These are phyloP conservation scores for Trichoderma arundinaceum DNA, from an alignment of 2,329 filamentous ascomycete species.

Conservation along the genomic window DNA sequence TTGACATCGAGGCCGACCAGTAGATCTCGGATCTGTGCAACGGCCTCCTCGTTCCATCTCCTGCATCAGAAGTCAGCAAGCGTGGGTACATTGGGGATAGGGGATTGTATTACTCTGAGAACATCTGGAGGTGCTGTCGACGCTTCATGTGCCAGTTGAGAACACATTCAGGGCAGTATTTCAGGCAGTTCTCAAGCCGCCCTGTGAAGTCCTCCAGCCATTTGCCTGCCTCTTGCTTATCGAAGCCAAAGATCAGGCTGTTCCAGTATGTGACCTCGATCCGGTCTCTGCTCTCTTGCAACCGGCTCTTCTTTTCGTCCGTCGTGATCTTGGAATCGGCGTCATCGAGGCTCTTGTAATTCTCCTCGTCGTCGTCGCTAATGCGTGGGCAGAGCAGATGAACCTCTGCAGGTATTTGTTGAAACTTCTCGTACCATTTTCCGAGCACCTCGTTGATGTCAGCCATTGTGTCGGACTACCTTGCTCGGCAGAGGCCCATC, in stretches of 20 bases:
- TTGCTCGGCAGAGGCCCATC: constrained; percentile 24
- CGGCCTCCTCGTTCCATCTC: constrained; percentile 56
- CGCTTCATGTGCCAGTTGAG: constrained; percentile 76
- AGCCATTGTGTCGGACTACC: constrained; percentile 45
- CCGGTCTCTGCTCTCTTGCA: constrained; percentile 61
- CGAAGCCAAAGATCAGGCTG: constrained; percentile 71
- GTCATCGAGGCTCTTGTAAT: constrained; percentile 61
- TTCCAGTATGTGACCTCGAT: constrained; percentile 69
- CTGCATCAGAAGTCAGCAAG: constrained; percentile 40
- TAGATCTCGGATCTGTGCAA: constrained; percentile 59
- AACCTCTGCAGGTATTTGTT: constrained; percentile 52
- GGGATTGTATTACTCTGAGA: constrained; percentile 58
- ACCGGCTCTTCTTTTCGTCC: constrained; percentile 58
- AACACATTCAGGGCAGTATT: constrained; percentile 71
- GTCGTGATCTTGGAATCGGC: constrained; percentile 54
- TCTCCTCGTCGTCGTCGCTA: constrained; percentile 65
- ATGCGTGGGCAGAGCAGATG: constrained; percentile 74
- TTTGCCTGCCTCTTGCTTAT: constrained; percentile 62
- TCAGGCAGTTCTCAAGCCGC: constrained; percentile 64
- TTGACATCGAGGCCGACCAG: constrained; percentile 65
- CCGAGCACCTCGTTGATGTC: constrained; percentile 49
- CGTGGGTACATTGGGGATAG: too few relatives aligned
- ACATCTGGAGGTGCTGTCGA: constrained; percentile 63
- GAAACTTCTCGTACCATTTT: constrained; percentile 52
- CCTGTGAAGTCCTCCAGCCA: constrained; percentile 65